Percentiles rank a stretch among this genome's conserved stretches.
These are phyloP conservation scores for Brassica rapa DNA, from an alignment of 345 rosid species.

Conservation along the genomic window DNA sequence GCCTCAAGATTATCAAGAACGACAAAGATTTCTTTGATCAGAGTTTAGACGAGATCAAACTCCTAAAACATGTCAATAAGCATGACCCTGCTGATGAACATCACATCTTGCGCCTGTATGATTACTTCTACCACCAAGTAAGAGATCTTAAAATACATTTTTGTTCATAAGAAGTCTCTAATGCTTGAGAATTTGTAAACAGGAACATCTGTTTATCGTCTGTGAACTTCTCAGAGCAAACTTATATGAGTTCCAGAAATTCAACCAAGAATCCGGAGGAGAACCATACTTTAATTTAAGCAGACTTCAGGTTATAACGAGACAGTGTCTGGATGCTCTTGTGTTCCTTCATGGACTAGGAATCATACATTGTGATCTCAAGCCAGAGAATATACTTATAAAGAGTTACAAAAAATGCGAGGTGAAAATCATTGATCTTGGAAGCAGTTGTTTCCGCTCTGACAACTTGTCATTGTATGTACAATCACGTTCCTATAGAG, in stretches of 20 bases:
- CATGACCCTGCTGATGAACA: constrained; percentile 81
- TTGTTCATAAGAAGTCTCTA: not conserved
- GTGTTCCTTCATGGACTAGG: constrained; percentile 81
- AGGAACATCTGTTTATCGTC: constrained; percentile 96
- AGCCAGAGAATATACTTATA: constrained; percentile 89
- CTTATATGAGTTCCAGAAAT: constrained; percentile 89
- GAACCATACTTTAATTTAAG: constrained; percentile 68
- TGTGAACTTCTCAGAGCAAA: constrained; percentile 91
- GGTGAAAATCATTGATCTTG: constrained; percentile 93
- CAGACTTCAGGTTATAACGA: constrained; percentile 90
- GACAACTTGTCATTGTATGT: constrained; percentile 84
- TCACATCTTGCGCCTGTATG: constrained; percentile 88
- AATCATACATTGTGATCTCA: constrained; percentile 93
- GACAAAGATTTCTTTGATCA: constrained; percentile 97
- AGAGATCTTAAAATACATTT: not conserved
- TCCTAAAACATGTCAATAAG: constrained; percentile 82
- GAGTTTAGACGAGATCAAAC: constrained; percentile 96
- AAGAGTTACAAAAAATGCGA: constrained; percentile 78
- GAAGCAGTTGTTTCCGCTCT: constrained; percentile 89
- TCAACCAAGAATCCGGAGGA: constrained; percentile 79
- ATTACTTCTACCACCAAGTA: constrained; percentile 96
- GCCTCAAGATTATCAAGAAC: constrained; percentile 93
- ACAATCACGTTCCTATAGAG: constrained; percentile 94
- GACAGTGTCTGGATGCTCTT: constrained; percentile 91
- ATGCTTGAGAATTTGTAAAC: constrained; percentile 11